Evolutionary conservation across 257 asterid species (phyloP), one percentile per base, ranked within the genome.

Genomic region (Nicotiana tomentosiformis): DNA sequence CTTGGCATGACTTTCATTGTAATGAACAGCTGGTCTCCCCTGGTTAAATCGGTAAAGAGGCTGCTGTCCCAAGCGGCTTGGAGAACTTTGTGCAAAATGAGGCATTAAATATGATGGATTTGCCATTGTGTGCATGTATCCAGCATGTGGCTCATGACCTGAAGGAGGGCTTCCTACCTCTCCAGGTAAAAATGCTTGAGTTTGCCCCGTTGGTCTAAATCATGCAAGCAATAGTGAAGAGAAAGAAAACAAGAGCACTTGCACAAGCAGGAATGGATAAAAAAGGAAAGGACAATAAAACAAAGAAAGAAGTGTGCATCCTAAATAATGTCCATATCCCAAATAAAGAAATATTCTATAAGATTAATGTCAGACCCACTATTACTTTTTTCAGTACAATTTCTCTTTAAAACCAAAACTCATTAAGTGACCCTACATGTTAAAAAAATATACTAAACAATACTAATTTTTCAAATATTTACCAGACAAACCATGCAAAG

Each of bases 1-100:
- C 77, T 87, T 87, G 29, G 84, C 51, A 86, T 86, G 90, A 85
- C 83, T 87, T 81, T 90, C 90, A 69, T 86, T 89, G 81, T 92
- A 94, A 77, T 90, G 93, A 82, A 80, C 76, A 29, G 90, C 91
- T 66, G 92, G 81, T 82, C 97, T 89, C 84, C 97, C 97, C 26
- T 89, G 90, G 88, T 83, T 89, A 77, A 85, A 89, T 86, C 91
- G 90, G 88, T 90, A 93, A 78, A 67, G 49, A 8, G 92, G 93
- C 83, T 87, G 93, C 84, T 90, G 94, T 20, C 95, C 93, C 70
- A 91, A 83, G 49, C 94, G 94, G 86, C 96, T 92, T 55, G 92
- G 94, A 67, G 98, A 93, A 88, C 74, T 85, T 84, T 84, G 96
- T 57, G 91, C 83, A 81, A 83, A 82, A 77, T 91, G 93, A 77